These are phyloP conservation scores for Lachancea lanzarotensis DNA, from an alignment of 805 yeast species.

Conservation along the genomic window DNA sequence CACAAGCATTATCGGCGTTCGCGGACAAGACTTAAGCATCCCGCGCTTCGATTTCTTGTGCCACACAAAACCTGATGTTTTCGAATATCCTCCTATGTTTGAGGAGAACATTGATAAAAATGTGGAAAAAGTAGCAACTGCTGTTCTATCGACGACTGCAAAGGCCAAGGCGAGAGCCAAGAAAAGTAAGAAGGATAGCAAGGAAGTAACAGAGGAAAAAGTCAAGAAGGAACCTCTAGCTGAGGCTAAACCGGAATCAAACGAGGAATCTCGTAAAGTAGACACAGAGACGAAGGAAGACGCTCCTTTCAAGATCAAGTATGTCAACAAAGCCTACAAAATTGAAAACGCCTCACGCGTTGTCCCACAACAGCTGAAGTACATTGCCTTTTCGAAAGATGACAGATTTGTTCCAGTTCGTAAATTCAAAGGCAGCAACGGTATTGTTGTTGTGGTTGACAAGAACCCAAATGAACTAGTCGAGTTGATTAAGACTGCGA, in stretches of 20 bases:
- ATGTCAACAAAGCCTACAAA: slow-evolving; percentile 59
- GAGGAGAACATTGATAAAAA: slow-evolving; percentile 75
- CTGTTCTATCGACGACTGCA: slow-evolving; percentile 88
- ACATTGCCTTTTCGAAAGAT: slow-evolving; percentile 67
- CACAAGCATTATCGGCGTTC: slow-evolving; percentile 82
- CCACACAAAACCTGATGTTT: slow-evolving; percentile 70
- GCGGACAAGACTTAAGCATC: slow-evolving; percentile 67
- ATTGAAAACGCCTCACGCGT: slow-evolving; percentile 80
- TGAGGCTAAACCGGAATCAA: slow-evolving; percentile 16
- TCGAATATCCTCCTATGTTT: slow-evolving; percentile 83
- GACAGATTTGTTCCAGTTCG: slow-evolving; percentile 79
- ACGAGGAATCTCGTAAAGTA: slow-evolving; percentile 23
- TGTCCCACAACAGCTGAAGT: slow-evolving; percentile 80
- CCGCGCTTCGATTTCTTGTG: slow-evolving; percentile 80
- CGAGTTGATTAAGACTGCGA: slow-evolving; percentile 71
- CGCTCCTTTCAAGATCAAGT: slow-evolving; percentile 39
- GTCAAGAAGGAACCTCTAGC: slow-evolving; percentile 21
- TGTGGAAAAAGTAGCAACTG: slow-evolving; percentile 85
- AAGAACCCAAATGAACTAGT: slow-evolving; percentile 52
- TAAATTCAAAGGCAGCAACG: slow-evolving; percentile 60
- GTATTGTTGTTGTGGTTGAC: slow-evolving; percentile 68
- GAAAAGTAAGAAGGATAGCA: slow-evolving; percentile 45
- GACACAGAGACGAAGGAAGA: slow-evolving; percentile 21
- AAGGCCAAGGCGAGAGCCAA: slow-evolving; percentile 91
- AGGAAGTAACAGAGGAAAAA: slow-evolving; percentile 38